Evolutionary conservation across 2,329 filamentous ascomycete genomes (phyloP), one percentile per base, ranked within the genome.

Genomic region (Colletotrichum paranaense): DNA sequence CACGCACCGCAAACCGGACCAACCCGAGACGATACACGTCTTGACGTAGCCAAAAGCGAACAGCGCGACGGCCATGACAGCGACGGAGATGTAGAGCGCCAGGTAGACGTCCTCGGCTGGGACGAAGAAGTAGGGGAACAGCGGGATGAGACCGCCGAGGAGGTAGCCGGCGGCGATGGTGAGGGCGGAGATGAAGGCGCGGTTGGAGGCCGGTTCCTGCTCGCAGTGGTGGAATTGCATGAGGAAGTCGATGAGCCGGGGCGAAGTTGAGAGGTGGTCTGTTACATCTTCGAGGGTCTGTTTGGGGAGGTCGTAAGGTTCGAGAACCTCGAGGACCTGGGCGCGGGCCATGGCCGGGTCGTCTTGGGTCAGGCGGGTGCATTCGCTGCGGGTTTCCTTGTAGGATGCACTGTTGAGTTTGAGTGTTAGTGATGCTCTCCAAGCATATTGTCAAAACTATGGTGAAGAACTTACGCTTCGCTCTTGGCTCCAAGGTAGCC

Each of bases 141-240:
- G 86, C 16, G 92, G 92, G n/a, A 94, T 88, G 67, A 94, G 84
- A 0, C 92, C 92, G 24, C 92, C 92, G 26, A 94, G 80, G 65
- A 94, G 91, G 80, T 94, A 94, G 46, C 91, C 91, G 19, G 91
- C 78, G 0, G 92, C 90, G 77, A 94, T 92, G 9, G 91, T 93
- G 30, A 91, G 75, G 2, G 91, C 92, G 0, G 89, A 92, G 57
- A 90, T 81, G 80, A 87, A 79, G 77, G 89, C 81, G 75, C 84
- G 78, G 77, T 83, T 82, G 35, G 81, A 83, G 78, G 81, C 82
- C 75, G 79, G 83, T 76, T 86, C 83, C 73, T 86, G 83, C 56
- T 89, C 83, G 74, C 83, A 83, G 65, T 89, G 83, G 76, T 88
- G 86, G 80, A 91, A 89, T 78, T 89, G 87, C 86, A 91, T 90